These are phyloP conservation scores for Tolypocladium paradoxum DNA, from an alignment of 2,329 filamentous ascomycete species.

Conservation along the genomic window DNA sequence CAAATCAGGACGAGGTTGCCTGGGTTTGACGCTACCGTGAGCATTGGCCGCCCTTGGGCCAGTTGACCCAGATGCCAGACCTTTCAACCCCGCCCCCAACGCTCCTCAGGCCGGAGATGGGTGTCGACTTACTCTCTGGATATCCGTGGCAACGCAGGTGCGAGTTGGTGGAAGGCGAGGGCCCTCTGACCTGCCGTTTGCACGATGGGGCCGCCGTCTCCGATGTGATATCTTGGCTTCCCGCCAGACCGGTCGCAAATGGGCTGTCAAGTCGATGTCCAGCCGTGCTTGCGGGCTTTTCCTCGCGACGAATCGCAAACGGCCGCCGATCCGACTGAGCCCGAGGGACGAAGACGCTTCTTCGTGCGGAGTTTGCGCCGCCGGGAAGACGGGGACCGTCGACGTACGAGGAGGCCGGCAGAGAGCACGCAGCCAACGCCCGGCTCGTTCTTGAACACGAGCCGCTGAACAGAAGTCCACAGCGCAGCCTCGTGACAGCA, in stretches of 20 bases:
- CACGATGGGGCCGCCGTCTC: background rate
- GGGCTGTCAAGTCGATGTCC: background rate
- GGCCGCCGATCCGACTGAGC: background rate
- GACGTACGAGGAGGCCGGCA: background rate
- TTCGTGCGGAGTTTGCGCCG: background rate
- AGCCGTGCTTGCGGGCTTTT: background rate
- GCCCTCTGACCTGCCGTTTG: background rate
- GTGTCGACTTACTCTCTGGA: slow-evolving; percentile 1
- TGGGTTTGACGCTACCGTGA: slow-evolving; percentile 2
- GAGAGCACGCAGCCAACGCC: background rate
- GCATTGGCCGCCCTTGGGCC: slow-evolving; percentile 2
- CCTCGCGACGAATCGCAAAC: background rate
- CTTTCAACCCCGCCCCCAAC: background rate
- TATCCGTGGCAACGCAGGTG: background rate
- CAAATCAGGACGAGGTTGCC: background rate
- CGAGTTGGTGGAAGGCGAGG: background rate
- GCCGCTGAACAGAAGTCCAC: background rate
- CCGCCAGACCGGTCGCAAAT: background rate
- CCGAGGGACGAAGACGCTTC: background rate
- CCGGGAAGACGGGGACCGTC: background rate
- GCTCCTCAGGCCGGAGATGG: background rate
- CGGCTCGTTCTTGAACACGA: background rate
- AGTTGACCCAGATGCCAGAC: background rate
- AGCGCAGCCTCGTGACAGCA: background rate
- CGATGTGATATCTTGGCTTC: background rate